These are phyloP conservation scores for Hippophae tibetana DNA, from an alignment of 306 rosid species.

Conservation along the genomic window DNA sequence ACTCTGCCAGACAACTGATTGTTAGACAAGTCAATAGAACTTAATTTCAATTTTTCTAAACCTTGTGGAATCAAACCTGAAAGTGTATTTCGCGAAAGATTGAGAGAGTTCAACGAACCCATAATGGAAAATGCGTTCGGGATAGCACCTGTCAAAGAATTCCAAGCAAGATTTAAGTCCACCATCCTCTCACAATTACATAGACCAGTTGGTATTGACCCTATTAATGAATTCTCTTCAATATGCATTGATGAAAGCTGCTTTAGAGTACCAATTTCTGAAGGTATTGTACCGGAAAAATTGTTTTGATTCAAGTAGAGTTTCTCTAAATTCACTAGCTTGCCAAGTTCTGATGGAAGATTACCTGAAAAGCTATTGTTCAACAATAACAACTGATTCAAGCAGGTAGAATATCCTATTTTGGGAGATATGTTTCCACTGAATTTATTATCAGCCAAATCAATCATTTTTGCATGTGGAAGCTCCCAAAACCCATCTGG, in stretches of 20 bases:
- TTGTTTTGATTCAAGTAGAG: conserved; percentile 53
- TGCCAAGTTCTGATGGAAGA: conserved; percentile 67
- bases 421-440: conserved; percentile 46
- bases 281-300: conserved; percentile 63
- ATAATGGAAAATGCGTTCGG: conserved; percentile 58
- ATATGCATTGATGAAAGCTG: conserved; percentile 70
- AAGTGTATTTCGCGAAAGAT: conserved; percentile 62
- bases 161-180: conserved; percentile 73
- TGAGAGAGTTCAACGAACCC: conserved; percentile 68
- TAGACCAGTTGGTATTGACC: conserved; percentile 56
- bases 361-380: conserved; percentile 68
- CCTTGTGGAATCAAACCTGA: conserved; percentile 57
- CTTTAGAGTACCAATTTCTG: conserved; percentile 54
- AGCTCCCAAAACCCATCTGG: conserved; percentile 72
- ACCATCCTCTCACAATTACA: conserved; percentile 59
- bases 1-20: conserved; percentile 62
- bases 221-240: conserved; percentile 56
- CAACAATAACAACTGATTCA: conserved; percentile 51
- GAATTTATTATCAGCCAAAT: conserved; percentile 62
- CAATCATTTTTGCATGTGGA: conserved; percentile 58
- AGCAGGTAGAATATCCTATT: conserved; percentile 50
- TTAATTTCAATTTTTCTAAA: conserved; percentile 58
- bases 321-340: conserved; percentile 62
- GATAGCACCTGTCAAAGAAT: conserved; percentile 55
- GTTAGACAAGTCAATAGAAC: conserved; percentile 70